Evolutionary conservation across 768 basidiomycete species (phyloP).

Genomic region (Rubroboletus satanas): DNA sequence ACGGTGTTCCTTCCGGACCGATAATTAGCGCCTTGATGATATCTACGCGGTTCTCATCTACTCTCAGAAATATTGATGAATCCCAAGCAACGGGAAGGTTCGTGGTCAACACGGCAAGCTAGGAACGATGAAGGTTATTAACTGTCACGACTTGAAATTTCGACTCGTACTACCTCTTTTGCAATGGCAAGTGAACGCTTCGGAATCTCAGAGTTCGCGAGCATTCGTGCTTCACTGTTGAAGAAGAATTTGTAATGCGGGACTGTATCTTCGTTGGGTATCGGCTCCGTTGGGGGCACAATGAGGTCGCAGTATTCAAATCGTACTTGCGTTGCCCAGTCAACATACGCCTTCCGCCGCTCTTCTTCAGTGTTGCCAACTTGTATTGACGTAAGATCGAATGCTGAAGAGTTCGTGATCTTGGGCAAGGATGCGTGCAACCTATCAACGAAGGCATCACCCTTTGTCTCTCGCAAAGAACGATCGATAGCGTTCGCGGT

Average conservation of each 20-base stretch:
- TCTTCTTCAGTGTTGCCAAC: slow-evolving; percentile 63
- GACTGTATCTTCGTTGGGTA: slow-evolving; percentile 45
- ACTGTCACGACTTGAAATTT: not conserved
- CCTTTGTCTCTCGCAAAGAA: slow-evolving; percentile 85
- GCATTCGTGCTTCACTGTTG: slow-evolving; percentile 79
- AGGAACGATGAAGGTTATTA: slow-evolving; percentile 13
- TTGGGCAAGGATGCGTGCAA: slow-evolving; percentile 74
- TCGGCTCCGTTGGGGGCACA: slow-evolving; percentile 34
- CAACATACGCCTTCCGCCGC: slow-evolving; percentile 64
- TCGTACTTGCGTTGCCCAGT: slow-evolving; percentile 76
- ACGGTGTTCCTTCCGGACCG: slow-evolving; percentile 94
- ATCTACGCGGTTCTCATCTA: slow-evolving; percentile 89
- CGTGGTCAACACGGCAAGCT: slow-evolving; percentile 91
- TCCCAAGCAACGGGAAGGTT: slow-evolving; percentile 95
- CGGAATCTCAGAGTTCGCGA: slow-evolving; percentile 81
- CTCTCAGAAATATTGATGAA: slow-evolving; percentile 88
- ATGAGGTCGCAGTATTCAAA: slow-evolving; percentile 93
- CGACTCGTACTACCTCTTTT: slow-evolving; percentile 65
- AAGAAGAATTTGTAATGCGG: slow-evolving; percentile 82
- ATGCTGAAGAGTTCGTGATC: slow-evolving; percentile 51
- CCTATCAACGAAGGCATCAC: slow-evolving; percentile 77
- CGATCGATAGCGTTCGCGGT: slow-evolving; percentile 85
- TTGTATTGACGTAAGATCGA: slow-evolving; percentile 35
- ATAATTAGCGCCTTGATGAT: slow-evolving; percentile 90
- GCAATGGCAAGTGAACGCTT: slow-evolving; percentile 92